A percentile compares a stretch with the other conserved stretches of the same genome.
Evolutionary conservation across 108 stramenopile species (phyloP).

Genomic region (Pseudonitzschia pungens): DNA sequence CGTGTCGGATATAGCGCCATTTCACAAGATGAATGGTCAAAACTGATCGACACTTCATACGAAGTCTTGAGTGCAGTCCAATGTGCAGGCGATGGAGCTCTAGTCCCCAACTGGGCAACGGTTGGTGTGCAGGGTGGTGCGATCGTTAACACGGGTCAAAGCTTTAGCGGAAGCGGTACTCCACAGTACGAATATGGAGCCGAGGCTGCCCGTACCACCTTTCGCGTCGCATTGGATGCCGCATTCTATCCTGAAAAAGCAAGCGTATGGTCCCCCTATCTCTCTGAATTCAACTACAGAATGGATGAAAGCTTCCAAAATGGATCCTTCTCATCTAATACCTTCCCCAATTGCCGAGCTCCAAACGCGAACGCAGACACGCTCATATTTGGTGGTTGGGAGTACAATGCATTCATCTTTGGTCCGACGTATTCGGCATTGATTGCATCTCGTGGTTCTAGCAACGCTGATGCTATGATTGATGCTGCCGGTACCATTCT

Average conservation of each 20-base stretch:
- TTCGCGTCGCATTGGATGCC: conserved; percentile 33
- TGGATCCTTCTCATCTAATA: conserved; percentile 18
- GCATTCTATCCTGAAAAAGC: conserved; percentile 25
- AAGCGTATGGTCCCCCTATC: conserved; percentile 9
- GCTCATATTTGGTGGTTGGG: conserved; percentile 17
- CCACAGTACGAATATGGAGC: conserved; percentile 32
- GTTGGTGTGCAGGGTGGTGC: background rate
- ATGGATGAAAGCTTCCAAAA: conserved; percentile 7
- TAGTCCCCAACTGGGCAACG: conserved; percentile 39
- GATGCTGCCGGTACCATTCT: conserved; percentile 20
- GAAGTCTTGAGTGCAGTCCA: conserved; percentile 21
- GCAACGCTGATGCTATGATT: conserved; percentile 20
- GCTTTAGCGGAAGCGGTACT: conserved; percentile 32
- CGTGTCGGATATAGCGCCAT: conserved; percentile 19
- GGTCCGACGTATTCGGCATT: conserved; percentile 26
- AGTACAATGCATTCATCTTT: conserved; percentile 32
- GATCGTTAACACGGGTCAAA: conserved; percentile 14
- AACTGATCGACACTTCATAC: conserved; percentile 29
- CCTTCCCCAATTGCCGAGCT: background rate
- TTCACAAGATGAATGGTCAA: conserved; percentile 17
- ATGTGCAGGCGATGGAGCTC: conserved; percentile 15
- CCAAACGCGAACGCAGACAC: background rate
- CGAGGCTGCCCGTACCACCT: conserved; percentile 31
- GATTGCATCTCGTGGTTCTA: conserved; percentile 6
- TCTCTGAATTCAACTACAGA: conserved; percentile 5